Percentiles rank a stretch among this genome's conserved stretches.
Evolutionary conservation across 164 flowering plant species (phyloP).

Genomic region (Tinospora cordifolia): DNA sequence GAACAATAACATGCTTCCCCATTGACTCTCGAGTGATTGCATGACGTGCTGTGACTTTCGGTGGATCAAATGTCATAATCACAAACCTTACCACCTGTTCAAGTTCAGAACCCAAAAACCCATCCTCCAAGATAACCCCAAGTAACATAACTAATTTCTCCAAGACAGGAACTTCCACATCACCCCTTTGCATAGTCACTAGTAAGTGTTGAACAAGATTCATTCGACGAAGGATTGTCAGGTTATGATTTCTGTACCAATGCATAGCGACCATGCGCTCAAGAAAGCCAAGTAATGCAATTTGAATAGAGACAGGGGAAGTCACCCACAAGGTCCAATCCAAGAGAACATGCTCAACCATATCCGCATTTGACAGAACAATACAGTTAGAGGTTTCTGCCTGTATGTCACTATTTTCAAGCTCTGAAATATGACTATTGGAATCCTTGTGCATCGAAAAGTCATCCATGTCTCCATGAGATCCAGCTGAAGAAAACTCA

Average conservation of each 20-base stretch:
- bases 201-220: slow-evolving; percentile 94
- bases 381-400: slow-evolving; percentile 90
- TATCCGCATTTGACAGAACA: slow-evolving; percentile 89
- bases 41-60: slow-evolving; percentile 45
- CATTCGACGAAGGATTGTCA: slow-evolving; percentile 78
- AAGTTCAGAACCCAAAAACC: slow-evolving; percentile 82
- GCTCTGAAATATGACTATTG: slow-evolving; percentile 86
- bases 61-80: slow-evolving; percentile 98
- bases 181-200: slow-evolving; percentile 95
- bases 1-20: slow-evolving; percentile 98
- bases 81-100: slow-evolving; percentile 92
- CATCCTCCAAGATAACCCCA: slow-evolving; percentile 96
- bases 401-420: slow-evolving; percentile 58
- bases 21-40: slow-evolving; percentile 73
- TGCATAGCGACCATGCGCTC: slow-evolving; percentile 98
- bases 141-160: slow-evolving; percentile 90
- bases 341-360: slow-evolving; percentile 97
- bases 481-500: slow-evolving; percentile 76
- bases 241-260: slow-evolving; percentile 97
- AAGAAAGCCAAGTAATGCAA: slow-evolving; percentile 85
- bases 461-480: slow-evolving; percentile 89
- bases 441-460: slow-evolving; percentile 80
- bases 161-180: slow-evolving; percentile 93
- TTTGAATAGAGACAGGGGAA: slow-evolving; percentile 78
- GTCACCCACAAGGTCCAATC: slow-evolving; percentile 99